Evolutionary conservation across 2,329 filamentous ascomycete species (phyloP), one percentile per base, ranked within the genome.

Genomic region (Fusarium armeniacum): DNA sequence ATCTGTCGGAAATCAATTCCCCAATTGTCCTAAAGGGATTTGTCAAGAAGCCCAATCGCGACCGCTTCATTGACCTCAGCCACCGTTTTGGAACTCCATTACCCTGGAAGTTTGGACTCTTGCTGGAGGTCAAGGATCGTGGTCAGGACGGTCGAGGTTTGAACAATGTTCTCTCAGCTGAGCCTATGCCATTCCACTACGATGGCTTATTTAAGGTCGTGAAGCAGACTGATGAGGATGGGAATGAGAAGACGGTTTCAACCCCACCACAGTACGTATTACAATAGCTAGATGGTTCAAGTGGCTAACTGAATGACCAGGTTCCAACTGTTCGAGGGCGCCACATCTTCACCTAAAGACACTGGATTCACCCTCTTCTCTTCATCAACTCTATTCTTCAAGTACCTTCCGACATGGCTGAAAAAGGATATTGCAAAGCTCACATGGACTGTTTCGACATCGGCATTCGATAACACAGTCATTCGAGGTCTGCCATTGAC

Each of bases 101-200:
- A 10, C 81, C 83, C 0, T 88, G 85, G 86, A 86, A 83, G 58
- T 87, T 87, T 54, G 86, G 84, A 0, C 73, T 85, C 1, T 74
- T 86, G 3, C 79, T 85, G 1, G 83, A 86, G 53, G 83, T 87
- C 40, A 85, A 85, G 64, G 85, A 86, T 64, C 78, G 78, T 3
- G 84, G 83, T 0, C 73, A 76, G 2, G 78, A 83, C 8, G 79
- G 81, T 1, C 76, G 79, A 13, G 80, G 82, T 1, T 75, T 83
- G 22, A 87, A 87, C 65, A 87, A 87, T 41, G 84, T 87, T 4
- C 78, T 86, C 3, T 86, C 83, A 0, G 80, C 81, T 3, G 85
- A 87, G 61, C 83, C 83, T 65, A 87, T 88, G 85, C 86, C 86
- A 0, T 86, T 86, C 74, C 86, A 88, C 67, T 88, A 83, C 38